Evolutionary conservation across 495 filamentous ascomycete genomes (phyloP), one percentile per base, ranked within the genome.

Genomic region (Cercophora samala): DNA sequence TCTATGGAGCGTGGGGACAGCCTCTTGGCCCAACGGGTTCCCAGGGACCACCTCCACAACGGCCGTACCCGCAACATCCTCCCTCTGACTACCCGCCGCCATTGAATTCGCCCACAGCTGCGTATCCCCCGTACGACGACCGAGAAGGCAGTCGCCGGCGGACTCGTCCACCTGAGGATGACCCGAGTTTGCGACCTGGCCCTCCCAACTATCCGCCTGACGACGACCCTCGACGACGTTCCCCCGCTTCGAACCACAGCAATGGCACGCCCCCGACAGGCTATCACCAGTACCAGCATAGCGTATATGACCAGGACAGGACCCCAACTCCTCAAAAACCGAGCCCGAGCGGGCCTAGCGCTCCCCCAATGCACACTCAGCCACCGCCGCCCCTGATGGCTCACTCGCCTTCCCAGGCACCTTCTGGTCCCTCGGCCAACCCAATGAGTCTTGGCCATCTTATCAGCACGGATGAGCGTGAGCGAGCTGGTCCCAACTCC

Each of bases 1-100:
- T 84, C 17, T 84, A 76, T 62, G 82, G 82, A 5, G 80, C 82
- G n/a, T 84, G 81, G 64, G 82, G 82, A 18, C 80, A 84, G 64
- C 82, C 82, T 17, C 63, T 62, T 9, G 60, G 60, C n/a, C 9
- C 58, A 37, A 61, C 58, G 18, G 21, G 17, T 18, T 18, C 25
- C 4, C 26, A 25, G 15, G 23, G 23, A 18, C 15, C 83, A 19
- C 73, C 72, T 52, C 73, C 74, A 19, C 53, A 69, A 5, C 64
- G 69, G 51, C 63, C 63, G 17, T 72, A 74, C 58, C 65, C 62
- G 15, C 67, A n/a, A 21, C 62, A 62, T 19, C 64, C 71, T 5
- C 53, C 69, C 0, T 53, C 66, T 24, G 74, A 75, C 2, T 75
- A 78, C 58, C 56, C 69, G 11, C 69, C 70, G 21, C 65, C 73